phyloP scores from a whole-genome alignment of 2,329 filamentous ascomycete species.

The Diaporthe nobilis region DNA sequence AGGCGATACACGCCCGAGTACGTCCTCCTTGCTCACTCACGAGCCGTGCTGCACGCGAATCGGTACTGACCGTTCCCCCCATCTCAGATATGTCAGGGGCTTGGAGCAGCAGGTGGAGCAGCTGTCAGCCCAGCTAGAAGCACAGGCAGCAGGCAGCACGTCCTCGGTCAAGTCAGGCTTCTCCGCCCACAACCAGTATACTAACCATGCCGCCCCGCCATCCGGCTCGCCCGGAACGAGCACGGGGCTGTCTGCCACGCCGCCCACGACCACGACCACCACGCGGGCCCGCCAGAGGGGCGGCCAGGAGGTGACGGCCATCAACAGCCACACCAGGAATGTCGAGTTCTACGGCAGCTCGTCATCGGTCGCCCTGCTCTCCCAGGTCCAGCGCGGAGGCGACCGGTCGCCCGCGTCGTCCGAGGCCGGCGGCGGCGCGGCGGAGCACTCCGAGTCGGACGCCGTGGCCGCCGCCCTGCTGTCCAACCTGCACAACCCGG shows the following conservation, averaged over 20 bases:
- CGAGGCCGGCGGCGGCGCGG: slow-evolving; percentile 23
- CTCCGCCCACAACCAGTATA: slow-evolving; percentile 26
- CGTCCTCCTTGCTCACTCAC: not conserved
- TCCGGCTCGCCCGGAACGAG: slow-evolving; percentile 40
- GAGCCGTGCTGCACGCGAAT: not conserved
- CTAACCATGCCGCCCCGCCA: slow-evolving; percentile 40
- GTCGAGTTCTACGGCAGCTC: slow-evolving; percentile 64
- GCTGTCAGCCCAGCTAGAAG: slow-evolving; percentile 35
- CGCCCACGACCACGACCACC: slow-evolving; percentile 44
- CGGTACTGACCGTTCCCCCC: slow-evolving; percentile 23
- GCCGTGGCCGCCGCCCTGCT: slow-evolving; percentile 54
- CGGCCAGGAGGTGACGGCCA: slow-evolving; percentile 57
- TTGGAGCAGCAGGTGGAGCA: slow-evolving; percentile 40
- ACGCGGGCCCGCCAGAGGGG: slow-evolving; percentile 48
- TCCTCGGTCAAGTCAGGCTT: slow-evolving; percentile 33
- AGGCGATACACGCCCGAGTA: slow-evolving; percentile 47
- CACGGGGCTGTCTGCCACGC: slow-evolving; percentile 40
- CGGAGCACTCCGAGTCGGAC: slow-evolving; percentile 43
- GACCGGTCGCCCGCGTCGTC: slow-evolving; percentile 40
- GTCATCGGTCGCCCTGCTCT: slow-evolving; percentile 60
- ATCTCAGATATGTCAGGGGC: slow-evolving; percentile 45
- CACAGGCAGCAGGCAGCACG: slow-evolving; percentile 23
- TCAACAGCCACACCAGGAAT: slow-evolving; percentile 60
- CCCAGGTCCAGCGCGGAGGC: slow-evolving; percentile 54
- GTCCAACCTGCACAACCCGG: slow-evolving; percentile 61